These are phyloP conservation scores for Penicillium vulpinum DNA, from an alignment of 2,329 filamentous ascomycete species.

Conservation along the genomic window DNA sequence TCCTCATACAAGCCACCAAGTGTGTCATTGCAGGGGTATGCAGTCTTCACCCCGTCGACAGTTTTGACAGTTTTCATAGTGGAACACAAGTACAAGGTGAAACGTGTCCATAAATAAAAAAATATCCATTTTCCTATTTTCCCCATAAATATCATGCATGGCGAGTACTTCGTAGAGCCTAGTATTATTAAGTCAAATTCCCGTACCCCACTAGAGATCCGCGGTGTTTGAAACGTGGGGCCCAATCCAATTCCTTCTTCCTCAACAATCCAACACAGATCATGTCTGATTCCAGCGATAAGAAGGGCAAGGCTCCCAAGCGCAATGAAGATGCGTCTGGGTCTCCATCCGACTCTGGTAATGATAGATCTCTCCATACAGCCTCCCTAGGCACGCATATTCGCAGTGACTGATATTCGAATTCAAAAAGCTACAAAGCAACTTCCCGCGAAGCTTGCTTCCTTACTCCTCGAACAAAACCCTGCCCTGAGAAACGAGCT, in stretches of 20 bases:
- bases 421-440: conserved; percentile 33
- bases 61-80: no score
- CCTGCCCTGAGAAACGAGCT: conserved; percentile 70
- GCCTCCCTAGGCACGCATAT: not conserved
- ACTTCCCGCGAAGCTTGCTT: conserved; percentile 36
- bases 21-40: not conserved
- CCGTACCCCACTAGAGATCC: conserved; percentile 19
- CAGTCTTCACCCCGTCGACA: no score
- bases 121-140: not conserved
- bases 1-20: not conserved
- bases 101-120: not conserved
- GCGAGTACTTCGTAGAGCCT: not conserved
- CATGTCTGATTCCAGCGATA: conserved; percentile 37
- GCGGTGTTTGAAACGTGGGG: conserved; percentile 32
- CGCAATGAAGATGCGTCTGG: conserved; percentile 13
- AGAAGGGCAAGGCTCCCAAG: conserved; percentile 37
- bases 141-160: not conserved
- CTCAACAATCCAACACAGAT: conserved; percentile 13
- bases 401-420: not conserved
- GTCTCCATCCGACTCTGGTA: not conserved
- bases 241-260: conserved; percentile 23
- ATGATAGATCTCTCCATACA: conserved; percentile 5
- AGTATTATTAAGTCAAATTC: not conserved
- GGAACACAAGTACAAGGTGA: not conserved
- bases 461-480: conserved; percentile 49